Percentiles rank a stretch among this genome's conserved stretches.
Evolutionary conservation across 305 asterid genomes (phyloP).

Genomic region (Fraxinus greggii): DNA sequence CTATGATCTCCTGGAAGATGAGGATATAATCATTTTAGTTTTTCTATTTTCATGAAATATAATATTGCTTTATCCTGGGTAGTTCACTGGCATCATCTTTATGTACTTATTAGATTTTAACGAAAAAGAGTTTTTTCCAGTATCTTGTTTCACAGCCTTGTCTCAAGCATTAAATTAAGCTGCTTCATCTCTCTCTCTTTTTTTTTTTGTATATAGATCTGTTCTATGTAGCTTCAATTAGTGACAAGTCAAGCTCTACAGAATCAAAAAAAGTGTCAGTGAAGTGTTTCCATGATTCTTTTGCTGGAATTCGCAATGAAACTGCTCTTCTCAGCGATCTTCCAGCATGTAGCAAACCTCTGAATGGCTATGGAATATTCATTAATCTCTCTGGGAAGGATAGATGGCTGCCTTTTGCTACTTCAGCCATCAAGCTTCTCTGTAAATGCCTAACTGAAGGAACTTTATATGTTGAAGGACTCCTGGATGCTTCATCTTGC

Average conservation of each 20-base stretch:
- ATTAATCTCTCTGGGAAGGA: constrained; percentile 69
- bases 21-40: neutral
- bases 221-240: constrained; percentile 44
- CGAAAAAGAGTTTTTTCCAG: constrained; percentile 4
- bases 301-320: constrained; percentile 47
- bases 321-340: constrained; percentile 55
- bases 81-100: neutral
- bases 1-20: neutral
- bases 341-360: constrained; percentile 54
- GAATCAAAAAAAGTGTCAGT: constrained; percentile 47
- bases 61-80: constrained; percentile 1
- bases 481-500: constrained; percentile 62
- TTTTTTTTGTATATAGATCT: constrained; percentile 50
- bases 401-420: constrained; percentile 74
- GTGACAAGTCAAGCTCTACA: constrained; percentile 32
- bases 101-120: constrained; percentile 8
- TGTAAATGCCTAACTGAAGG: constrained; percentile 84
- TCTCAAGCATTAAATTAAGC: constrained; percentile 6
- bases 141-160: neutral
- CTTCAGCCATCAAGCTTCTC: constrained; percentile 74
- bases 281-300: constrained; percentile 58
- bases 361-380: constrained; percentile 59
- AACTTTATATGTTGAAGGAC: constrained; percentile 86
- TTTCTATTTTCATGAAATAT: neutral
- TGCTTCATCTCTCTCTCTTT: constrained; percentile 12